These are phyloP conservation scores for Botrytis galanthina DNA, from an alignment of 2,329 filamentous ascomycete genomes.

Conservation along the genomic window DNA sequence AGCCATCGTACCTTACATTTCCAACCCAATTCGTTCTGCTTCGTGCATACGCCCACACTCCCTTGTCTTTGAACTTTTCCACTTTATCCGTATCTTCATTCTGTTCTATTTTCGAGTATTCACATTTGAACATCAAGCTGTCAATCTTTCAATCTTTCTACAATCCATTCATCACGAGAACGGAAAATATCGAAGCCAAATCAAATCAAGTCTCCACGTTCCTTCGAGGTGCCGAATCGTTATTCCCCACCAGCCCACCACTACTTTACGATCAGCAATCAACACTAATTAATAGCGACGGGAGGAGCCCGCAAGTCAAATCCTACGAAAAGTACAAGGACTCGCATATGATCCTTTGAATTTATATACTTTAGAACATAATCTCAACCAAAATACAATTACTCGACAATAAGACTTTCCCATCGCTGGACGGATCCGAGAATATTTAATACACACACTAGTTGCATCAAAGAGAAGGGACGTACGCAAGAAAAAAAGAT, in stretches of 20 bases:
- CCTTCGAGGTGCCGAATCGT: constrained; percentile 1
- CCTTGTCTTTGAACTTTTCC: constrained; percentile 9
- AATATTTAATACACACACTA: constrained; percentile 12
- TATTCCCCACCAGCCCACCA: constrained; percentile 4
- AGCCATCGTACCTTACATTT: constrained; percentile 21
- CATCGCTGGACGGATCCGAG: constrained; percentile 20
- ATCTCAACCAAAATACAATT: background rate
- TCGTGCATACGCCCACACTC: constrained; percentile 18
- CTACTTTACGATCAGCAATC: constrained; percentile 1
- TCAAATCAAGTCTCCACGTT: constrained; percentile 12
- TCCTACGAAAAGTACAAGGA: background rate
- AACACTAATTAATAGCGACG: constrained; percentile 21
- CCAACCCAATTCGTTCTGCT: constrained; percentile 9
- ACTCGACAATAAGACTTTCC: constrained; percentile 6
- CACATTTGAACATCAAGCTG: constrained; percentile 5
- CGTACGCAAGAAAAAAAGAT: background rate
- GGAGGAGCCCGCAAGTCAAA: constrained; percentile 1
- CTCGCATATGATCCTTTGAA: background rate
- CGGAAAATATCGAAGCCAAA: constrained; percentile 4
- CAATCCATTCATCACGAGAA: constrained; percentile 18
- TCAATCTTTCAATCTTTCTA: constrained; percentile 1
- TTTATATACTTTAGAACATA: constrained; percentile 16
- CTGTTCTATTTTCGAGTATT: background rate
- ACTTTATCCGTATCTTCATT: background rate
- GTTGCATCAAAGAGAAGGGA: constrained; percentile 11